phyloP scores from a whole-genome alignment of 2,329 filamentous ascomycete species.

The Nemania diffusa region DNA sequence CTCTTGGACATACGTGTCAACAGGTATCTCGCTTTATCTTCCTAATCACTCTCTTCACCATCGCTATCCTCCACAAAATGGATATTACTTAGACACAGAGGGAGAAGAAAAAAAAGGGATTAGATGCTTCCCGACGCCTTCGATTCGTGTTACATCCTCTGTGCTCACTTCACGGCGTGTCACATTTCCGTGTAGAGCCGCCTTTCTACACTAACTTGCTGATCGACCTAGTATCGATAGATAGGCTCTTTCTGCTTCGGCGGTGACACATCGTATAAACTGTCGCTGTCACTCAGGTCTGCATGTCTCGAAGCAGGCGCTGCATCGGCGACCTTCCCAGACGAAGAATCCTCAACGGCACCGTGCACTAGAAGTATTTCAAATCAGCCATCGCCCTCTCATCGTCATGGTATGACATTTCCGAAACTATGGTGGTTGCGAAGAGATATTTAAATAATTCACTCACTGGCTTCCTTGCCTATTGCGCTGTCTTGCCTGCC shows the following conservation, averaged over 20 bases:
- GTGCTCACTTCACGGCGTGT: neutral
- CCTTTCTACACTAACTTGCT: neutral
- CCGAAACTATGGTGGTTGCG: neutral
- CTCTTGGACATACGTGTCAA: slow-evolving; percentile 2
- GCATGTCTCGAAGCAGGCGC: slow-evolving; percentile 7
- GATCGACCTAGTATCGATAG: slow-evolving; percentile 47
- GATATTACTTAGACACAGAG: slow-evolving; percentile 23
- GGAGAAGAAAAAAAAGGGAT: slow-evolving; percentile 25
- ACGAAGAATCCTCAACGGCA: slow-evolving; percentile 42
- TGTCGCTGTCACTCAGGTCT: slow-evolving; percentile 47
- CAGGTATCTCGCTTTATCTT: slow-evolving; percentile 19
- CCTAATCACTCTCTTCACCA: slow-evolving; percentile 15
- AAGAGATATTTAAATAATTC: neutral
- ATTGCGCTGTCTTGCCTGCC: slow-evolving; percentile 55
- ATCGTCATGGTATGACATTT: neutral
- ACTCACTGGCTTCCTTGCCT: slow-evolving; percentile 52
- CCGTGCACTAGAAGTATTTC: slow-evolving; percentile 50
- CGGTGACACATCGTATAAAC: slow-evolving; percentile 52
- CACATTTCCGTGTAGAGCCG: neutral
- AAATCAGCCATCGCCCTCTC: slow-evolving; percentile 15
- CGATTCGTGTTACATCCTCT: neutral
- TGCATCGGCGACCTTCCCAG: slow-evolving; percentile 23
- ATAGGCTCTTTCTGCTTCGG: slow-evolving; percentile 53
- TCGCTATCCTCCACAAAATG: slow-evolving; percentile 15
- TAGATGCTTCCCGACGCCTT: slow-evolving; percentile 11